Base-by-base conservation (phyloP, 805 yeast genomes). In the Saccharomyces paradoxus region DNA sequence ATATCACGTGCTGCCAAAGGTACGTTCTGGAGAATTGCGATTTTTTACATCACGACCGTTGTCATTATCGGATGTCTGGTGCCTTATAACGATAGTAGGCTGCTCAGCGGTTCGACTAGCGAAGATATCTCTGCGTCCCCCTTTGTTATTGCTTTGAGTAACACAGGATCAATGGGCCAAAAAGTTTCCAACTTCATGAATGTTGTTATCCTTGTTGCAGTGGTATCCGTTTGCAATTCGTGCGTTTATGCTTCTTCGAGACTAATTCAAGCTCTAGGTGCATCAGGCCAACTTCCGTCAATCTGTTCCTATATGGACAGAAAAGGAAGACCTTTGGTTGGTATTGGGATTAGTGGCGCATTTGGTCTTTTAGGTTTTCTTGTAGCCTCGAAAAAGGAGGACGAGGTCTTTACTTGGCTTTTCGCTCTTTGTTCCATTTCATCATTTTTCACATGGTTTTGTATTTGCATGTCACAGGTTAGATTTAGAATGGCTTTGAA, bases 401-500 rank as follows among this genome's bases (percentile, higher is more conserved):
- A 76, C 52, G 77, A 70, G 7, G 84, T 84, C 41, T 87, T 87
- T 72, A 75, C 75, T 60, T 87, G 92, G 92, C 70, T 87, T 68
- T 74, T 84, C 64, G 86, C 90, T 12, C 68, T 87, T 41, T 82
- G 89, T 48, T 90, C 90, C 59, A 74, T 87, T 59, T 81, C 89
- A 1, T 81, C 90, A 7, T 75, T 86, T 58, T 81, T 85, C 70
- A 83, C 88, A 29, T 87, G 95, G 95, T 85, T 83, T 47, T 79
- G 88, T 13, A 82, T 86, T 60, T 82, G 86, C 65, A 71, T 78
- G 50, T 79, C 83, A 51, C 89, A 84, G 64, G 70, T 87, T 53
- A 76, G 89, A 62, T 86, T 84, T 73, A 82, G 87, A 63, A 48
- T 81, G 83, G 27, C 78, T 17, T 37, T 47, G 49, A 47, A 26